Evolutionary conservation across 2,329 filamentous ascomycete species (phyloP), one percentile per base, ranked within the genome.

Genomic region (Phaeophleospora eucalypticola): DNA sequence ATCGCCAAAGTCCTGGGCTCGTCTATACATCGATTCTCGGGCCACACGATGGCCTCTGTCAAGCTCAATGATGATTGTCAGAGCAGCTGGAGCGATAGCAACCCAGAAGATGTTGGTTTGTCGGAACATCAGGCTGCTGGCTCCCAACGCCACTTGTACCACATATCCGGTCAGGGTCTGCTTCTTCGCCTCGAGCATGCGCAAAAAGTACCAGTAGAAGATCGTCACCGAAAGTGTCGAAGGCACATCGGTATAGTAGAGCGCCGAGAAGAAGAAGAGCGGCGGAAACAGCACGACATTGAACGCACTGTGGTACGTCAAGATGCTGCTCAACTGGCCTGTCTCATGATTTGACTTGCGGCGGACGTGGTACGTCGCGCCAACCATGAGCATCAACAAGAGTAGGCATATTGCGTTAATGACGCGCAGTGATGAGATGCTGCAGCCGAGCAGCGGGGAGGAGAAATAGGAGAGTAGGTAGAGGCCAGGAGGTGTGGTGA

Each of bases 71-170:
- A 4, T 46, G 1, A 61, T 37, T 3, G 56, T 45, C 78, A 66
- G 33, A 2, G 52, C 83, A 16, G 85, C 85, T 59, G 89, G 80
- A 60, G 87, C 89, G 0, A 90, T 74, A 1, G 87, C 84, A 0
- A 90, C 83, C 93, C 93, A 98, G 65, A 98, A 95, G 46, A 97
- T 86, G 60, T 98, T 98, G 0, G 93, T 98, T 67, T 98, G 93
- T 18, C 93, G 78, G 73, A 95, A 93, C 2, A 79, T 71, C 16
- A 98, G 74, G 1, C 88, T 76, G 1, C 79, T 52, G 0, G 88
- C 53, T 0, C 89, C 89, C 4, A 84, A 65, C 0, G 74, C 1
- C 0, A 87, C 51, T 19, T 58, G 48, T 8, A 51, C 45, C 7
- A 59, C 12, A 33, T 19, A 55, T 40, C 20, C 51, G 14, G 16